Conservation (phyloP, 2,329 filamentous ascomycete genomes). For the Apiospora hydei region DNA sequence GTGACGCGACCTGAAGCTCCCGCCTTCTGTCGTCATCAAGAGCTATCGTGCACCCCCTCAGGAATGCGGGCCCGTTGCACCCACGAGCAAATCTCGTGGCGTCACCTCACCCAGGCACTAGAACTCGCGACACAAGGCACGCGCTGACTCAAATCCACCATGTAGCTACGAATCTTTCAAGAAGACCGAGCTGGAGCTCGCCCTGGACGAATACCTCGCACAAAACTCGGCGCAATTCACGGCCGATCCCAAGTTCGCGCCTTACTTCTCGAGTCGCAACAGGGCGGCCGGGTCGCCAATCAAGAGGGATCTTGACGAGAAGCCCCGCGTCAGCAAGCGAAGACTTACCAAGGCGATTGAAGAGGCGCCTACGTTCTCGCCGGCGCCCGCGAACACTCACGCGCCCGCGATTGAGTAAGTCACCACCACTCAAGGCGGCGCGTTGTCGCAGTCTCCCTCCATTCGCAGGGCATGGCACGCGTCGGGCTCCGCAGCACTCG, state of each 20-base stretch:
- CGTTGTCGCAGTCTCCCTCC: not conserved
- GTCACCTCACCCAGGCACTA: slow-evolving; percentile 32
- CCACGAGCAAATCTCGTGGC: slow-evolving; percentile 30
- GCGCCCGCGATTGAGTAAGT: slow-evolving; percentile 59
- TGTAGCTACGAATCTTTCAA: slow-evolving; percentile 72
- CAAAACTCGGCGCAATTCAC: slow-evolving; percentile 72
- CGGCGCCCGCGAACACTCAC: slow-evolving; percentile 64
- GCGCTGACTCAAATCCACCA: slow-evolving; percentile 34
- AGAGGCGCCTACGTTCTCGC: slow-evolving; percentile 74
- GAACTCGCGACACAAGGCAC: slow-evolving; percentile 22
- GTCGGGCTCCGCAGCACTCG: slow-evolving; percentile 52
- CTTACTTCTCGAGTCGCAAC: slow-evolving; percentile 78
- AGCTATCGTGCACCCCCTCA: slow-evolving; percentile 6
- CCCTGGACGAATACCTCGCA: slow-evolving; percentile 76
- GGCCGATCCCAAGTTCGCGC: slow-evolving; percentile 68
- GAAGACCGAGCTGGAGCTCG: slow-evolving; percentile 80
- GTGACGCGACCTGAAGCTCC: slow-evolving; percentile 6
- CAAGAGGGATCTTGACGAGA: slow-evolving; percentile 40
- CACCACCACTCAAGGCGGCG: slow-evolving; percentile 50
- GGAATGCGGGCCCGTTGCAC: slow-evolving; percentile 34
- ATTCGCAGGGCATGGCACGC: not conserved
- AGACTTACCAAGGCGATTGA: slow-evolving; percentile 52
- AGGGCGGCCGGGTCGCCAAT: slow-evolving; percentile 64
- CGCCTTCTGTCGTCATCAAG: slow-evolving; percentile 1
- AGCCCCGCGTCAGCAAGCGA: slow-evolving; percentile 36